Percentiles rank a stretch among this genome's conserved stretches.
These are phyloP conservation scores for Cryptosporidium felis DNA, from an alignment of 169 alveolate genomes.

Conservation along the genomic window DNA sequence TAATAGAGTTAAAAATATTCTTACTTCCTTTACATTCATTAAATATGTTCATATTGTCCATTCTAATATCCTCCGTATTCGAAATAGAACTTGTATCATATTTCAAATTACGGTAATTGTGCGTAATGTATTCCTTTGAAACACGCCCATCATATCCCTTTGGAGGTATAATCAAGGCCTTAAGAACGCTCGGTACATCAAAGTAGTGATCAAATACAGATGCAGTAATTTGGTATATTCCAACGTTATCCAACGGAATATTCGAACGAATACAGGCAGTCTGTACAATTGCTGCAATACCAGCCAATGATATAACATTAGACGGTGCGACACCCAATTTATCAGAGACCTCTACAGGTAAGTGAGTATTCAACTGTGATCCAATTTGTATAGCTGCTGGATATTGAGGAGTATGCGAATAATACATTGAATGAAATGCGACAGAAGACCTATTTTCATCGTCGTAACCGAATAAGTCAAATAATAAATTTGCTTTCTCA, in stretches of 20 bases:
- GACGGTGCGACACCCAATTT: slow-evolving; percentile 70
- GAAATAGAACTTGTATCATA: slow-evolving; percentile 65
- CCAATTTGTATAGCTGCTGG: slow-evolving; percentile 71
- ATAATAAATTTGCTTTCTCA: slow-evolving; percentile 61
- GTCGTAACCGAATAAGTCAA: slow-evolving; percentile 66
- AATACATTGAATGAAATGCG: slow-evolving; percentile 65
- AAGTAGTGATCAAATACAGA: slow-evolving; percentile 70
- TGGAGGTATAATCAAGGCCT: slow-evolving; percentile 65
- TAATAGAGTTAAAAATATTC: neutral
- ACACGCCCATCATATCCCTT: slow-evolving; percentile 71
- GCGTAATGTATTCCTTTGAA: slow-evolving; percentile 56
- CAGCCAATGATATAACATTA: slow-evolving; percentile 66
- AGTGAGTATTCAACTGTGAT: slow-evolving; percentile 60
- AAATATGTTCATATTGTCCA: slow-evolving; percentile 40
- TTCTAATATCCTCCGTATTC: slow-evolving; percentile 46
- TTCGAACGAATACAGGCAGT: slow-evolving; percentile 66
- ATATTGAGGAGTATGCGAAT: slow-evolving; percentile 68
- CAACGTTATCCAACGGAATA: slow-evolving; percentile 68
- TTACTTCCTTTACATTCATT: slow-evolving; percentile 26
- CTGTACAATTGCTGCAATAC: slow-evolving; percentile 63
- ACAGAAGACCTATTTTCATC: slow-evolving; percentile 64
- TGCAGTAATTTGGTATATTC: slow-evolving; percentile 67
- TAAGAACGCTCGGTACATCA: slow-evolving; percentile 61
- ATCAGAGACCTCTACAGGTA: slow-evolving; percentile 64
- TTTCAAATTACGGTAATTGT: slow-evolving; percentile 52